Percentiles rank a stretch among this genome's conserved stretches.
phyloP scores from a whole-genome alignment of 2,329 filamentous ascomycete species.

The Westerdykella aurantiaca region DNA sequence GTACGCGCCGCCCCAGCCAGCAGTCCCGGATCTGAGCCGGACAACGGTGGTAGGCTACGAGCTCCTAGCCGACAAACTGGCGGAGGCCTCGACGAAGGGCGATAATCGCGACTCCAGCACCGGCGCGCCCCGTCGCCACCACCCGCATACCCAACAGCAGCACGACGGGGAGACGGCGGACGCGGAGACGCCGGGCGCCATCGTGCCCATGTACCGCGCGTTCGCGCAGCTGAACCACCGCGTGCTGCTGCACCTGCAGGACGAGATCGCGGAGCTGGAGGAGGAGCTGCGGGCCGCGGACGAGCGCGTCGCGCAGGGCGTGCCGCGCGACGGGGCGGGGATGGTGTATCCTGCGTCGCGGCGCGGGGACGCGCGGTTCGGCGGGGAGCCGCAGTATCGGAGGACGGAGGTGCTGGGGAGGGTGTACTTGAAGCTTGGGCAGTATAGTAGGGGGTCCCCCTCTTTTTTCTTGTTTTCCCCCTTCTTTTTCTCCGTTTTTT shows the following conservation, averaged over 20 bases:
- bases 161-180: no score
- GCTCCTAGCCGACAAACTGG: conserved; percentile 33
- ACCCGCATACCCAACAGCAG: no score
- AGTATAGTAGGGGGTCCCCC: conserved; percentile 54
- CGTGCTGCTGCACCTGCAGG: conserved; percentile 74
- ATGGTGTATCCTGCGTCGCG: conserved; percentile 52
- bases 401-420: conserved; percentile 56
- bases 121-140: neutral
- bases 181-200: neutral
- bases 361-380: conserved; percentile 50
- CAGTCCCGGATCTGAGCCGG: conserved; percentile 18
- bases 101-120: conserved; percentile 11
- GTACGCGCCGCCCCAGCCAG: conserved; percentile 20
- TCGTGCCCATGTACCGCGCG: conserved; percentile 67
- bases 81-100: conserved; percentile 20
- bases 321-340: conserved; percentile 22
- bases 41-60: conserved; percentile 36
- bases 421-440: conserved; percentile 60
- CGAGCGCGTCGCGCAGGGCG: conserved; percentile 46
- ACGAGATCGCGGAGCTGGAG: conserved; percentile 76
- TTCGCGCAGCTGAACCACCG: conserved; percentile 81
- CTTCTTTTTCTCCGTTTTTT: no score
- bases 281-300: conserved; percentile 69
- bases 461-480: neutral
- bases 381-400: conserved; percentile 54